Conservation (phyloP, 2,329 filamentous ascomycete species). For the Aspergillus carbonarius region DNA sequence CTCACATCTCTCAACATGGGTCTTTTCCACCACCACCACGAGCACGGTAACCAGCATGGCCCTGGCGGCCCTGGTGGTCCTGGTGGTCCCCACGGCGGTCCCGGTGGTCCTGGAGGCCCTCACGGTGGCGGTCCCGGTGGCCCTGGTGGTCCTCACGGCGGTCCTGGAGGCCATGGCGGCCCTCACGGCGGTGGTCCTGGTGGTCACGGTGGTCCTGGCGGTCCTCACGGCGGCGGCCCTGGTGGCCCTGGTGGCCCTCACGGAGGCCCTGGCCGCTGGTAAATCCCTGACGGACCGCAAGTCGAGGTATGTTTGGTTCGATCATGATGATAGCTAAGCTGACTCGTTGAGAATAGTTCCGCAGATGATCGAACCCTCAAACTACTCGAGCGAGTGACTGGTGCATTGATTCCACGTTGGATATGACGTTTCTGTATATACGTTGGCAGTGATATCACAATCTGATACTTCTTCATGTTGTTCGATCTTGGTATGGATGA, state of each 20-base stretch:
- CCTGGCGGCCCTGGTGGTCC: neutral
- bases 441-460: neutral
- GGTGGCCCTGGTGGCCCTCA: neutral
- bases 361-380: neutral
- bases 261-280: neutral
- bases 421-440: neutral
- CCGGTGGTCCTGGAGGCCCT: neutral
- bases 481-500: neutral
- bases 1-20: neutral
- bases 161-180: neutral
- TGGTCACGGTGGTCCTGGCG: neutral
- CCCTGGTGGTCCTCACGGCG: neutral
- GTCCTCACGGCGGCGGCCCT: neutral
- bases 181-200: neutral
- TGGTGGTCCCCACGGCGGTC: neutral
- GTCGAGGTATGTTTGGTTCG: neutral
- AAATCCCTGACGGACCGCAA: neutral
- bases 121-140: neutral
- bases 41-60: neutral
- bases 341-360: neutral
- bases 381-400: neutral
- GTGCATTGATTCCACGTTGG: neutral
- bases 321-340: neutral
- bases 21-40: constrained; percentile 3
- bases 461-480: neutral